These are phyloP conservation scores for Lichtheimia ornata DNA, from an alignment of 371 early-diverging fungal species.

Conservation along the genomic window DNA sequence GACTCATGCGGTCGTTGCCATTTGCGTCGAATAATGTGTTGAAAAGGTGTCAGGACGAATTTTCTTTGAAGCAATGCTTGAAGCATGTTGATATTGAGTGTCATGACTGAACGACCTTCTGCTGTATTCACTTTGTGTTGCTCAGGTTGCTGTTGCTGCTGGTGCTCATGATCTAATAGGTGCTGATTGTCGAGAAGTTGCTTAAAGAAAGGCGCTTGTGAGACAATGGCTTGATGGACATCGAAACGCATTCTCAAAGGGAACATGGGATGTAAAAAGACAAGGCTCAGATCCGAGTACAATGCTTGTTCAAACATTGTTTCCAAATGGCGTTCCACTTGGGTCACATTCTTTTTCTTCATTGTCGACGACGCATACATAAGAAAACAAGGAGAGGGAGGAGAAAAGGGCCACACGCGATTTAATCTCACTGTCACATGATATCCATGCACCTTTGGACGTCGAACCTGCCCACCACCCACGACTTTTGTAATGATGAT, in stretches of 20 bases:
- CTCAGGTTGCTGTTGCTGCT: too few relatives aligned
- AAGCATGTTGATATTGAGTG: conserved; percentile 36
- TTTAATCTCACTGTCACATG: too few relatives aligned
- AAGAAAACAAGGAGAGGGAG: too few relatives aligned
- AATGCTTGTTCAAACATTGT: conserved; percentile 40
- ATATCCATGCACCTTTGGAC: too few relatives aligned
- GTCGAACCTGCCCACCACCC: too few relatives aligned
- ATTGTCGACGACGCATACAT: too few relatives aligned
- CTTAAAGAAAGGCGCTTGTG: conserved; percentile 42
- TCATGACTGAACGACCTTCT: conserved; percentile 3
- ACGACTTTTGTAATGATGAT: too few relatives aligned
- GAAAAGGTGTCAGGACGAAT: conserved; percentile 42
- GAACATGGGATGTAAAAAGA: conserved; percentile 39
- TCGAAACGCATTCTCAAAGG: conserved; percentile 46
- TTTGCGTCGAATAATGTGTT: conserved; percentile 46
- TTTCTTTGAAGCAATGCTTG: conserved; percentile 31
- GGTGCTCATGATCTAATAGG: not conserved
- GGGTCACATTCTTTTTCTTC: not conserved
- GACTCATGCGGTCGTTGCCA: conserved; percentile 33
- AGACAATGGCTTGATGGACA: conserved; percentile 42
- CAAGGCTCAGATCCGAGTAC: conserved; percentile 41
- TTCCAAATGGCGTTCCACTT: conserved; percentile 14
- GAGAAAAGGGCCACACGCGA: too few relatives aligned
- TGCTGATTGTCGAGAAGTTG: conserved; percentile 21
- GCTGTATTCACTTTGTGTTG: not conserved